Conservation (phyloP, 805 yeast species). For the Sugiyamaella marilandica region DNA sequence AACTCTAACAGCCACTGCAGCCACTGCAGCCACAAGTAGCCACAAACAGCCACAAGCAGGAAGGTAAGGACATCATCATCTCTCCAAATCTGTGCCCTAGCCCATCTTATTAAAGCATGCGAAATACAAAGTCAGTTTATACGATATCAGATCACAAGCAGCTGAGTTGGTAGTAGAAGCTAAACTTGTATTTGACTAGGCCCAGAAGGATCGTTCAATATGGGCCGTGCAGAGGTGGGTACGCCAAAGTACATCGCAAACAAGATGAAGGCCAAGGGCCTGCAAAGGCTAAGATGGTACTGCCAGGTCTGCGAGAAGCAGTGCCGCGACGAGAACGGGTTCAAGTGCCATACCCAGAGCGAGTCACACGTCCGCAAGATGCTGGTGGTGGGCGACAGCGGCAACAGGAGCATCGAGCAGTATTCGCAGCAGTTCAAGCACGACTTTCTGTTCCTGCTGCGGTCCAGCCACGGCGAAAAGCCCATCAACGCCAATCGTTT, state of each 20-base stretch:
- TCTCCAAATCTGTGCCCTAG: too few relatives aligned
- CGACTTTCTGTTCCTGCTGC: conserved; percentile 60
- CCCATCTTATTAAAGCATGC: too few relatives aligned
- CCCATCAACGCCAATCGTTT: conserved; percentile 73
- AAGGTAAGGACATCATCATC: too few relatives aligned
- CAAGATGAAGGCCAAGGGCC: conserved; percentile 74
- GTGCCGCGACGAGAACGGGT: conserved; percentile 95
- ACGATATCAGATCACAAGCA: too few relatives aligned
- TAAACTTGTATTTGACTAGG: too few relatives aligned
- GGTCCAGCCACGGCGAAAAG: conserved; percentile 76
- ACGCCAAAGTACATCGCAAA: conserved; percentile 69
- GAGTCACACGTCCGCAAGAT: conserved; percentile 67
- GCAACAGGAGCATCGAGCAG: conserved; percentile 42
- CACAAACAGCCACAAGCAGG: too few relatives aligned
- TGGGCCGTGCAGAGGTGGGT: conserved; percentile 59
- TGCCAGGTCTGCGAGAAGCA: conserved; percentile 90
- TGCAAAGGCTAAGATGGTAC: conserved; percentile 79
- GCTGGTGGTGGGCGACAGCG: conserved; percentile 42
- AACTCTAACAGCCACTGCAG: too few relatives aligned
- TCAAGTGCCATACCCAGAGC: conserved; percentile 81
- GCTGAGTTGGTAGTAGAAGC: too few relatives aligned
- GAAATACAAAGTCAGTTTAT: too few relatives aligned
- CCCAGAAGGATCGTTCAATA: conserved; percentile 18
- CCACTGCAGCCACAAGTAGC: too few relatives aligned
- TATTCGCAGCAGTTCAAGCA: conserved; percentile 56